Conservation (phyloP, 2,329 filamentous ascomycete genomes). For the Paradendryphiella salina region DNA sequence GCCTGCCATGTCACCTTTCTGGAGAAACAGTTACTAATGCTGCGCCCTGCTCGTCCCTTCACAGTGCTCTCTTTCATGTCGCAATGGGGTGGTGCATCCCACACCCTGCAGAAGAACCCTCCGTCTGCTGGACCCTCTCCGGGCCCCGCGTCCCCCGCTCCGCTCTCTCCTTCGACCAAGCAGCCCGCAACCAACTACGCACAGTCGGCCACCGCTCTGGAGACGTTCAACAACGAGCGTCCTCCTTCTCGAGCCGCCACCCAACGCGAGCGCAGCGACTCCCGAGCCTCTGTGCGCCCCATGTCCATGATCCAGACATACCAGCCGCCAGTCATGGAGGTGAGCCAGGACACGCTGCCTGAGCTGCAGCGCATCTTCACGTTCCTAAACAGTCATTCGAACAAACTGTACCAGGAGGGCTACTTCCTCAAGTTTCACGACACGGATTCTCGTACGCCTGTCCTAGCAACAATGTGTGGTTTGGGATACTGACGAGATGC, state of each 20-base stretch:
- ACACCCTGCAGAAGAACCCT: conserved; percentile 27
- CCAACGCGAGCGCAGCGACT: conserved; percentile 51
- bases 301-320: conserved; percentile 85
- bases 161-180: conserved; percentile 36
- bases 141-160: conserved; percentile 42
- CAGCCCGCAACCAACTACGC: conserved; percentile 28
- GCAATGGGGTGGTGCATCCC: conserved; percentile 62
- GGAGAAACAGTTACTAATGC: conserved; percentile 31
- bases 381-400: conserved; percentile 90
- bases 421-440: conserved; percentile 98
- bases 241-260: conserved; percentile 42
- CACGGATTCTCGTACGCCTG: conserved; percentile 78
- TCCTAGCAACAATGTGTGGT: conserved; percentile 2
- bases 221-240: conserved; percentile 32
- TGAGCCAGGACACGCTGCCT: conserved; percentile 81
- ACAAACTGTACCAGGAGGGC: conserved; percentile 96
- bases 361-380: conserved; percentile 94
- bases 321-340: conserved; percentile 82
- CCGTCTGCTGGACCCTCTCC: conserved; percentile 30
- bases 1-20: conserved; percentile 7
- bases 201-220: conserved; percentile 38
- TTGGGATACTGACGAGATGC: conserved; percentile 33
- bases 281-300: conserved; percentile 65
- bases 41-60: conserved; percentile 27
- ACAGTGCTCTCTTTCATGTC: conserved; percentile 89